Conservation (phyloP, 140 eudicot species). For the Stevia rebaudiana region DNA sequence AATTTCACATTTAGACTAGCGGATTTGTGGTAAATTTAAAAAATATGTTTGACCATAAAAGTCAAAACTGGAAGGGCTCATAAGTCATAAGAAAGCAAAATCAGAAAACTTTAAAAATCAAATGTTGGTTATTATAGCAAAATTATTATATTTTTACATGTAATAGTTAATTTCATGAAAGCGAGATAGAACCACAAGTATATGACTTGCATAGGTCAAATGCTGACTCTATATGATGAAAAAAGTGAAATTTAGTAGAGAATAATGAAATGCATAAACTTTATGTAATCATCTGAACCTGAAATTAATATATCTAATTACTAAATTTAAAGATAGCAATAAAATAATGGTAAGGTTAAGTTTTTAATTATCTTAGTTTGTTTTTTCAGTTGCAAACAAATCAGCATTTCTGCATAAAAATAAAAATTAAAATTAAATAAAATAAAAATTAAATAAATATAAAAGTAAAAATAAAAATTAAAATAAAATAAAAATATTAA, state of each 20-base stretch:
- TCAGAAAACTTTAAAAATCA: background rate
- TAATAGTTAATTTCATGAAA: background rate
- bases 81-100: slow-evolving; percentile 2
- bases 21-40: background rate
- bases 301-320: background rate
- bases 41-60: background rate
- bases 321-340: background rate
- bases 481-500: too few species aligned
- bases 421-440: too few species aligned
- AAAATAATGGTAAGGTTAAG: background rate
- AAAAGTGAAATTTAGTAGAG: background rate
- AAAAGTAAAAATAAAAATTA: too few species aligned
- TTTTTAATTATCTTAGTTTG: background rate
- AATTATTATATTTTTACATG: background rate
- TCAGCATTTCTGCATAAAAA: too few species aligned
- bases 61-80: background rate
- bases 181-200: background rate
- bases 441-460: too few species aligned
- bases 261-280: background rate
- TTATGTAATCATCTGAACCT: background rate
- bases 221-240: background rate
- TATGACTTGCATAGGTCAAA: background rate
- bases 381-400: too few species aligned
- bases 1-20: background rate
- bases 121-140: background rate